Evolutionary conservation across 306 rosid genomes (phyloP).

Genomic region (Lathyrus aphaca): DNA sequence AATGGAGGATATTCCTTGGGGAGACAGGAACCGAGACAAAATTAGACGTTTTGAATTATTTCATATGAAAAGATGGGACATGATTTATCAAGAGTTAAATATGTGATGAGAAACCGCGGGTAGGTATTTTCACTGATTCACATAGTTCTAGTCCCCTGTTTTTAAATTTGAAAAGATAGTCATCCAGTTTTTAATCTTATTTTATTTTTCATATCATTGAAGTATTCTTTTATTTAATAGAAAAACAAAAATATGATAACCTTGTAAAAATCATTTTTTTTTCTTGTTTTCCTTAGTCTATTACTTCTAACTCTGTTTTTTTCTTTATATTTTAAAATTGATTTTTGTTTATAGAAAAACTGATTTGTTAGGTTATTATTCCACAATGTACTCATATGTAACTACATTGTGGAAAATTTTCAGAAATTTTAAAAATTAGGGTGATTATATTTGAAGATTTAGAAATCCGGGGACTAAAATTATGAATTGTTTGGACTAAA

Average conservation of each 20-base stretch:
- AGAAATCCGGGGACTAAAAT: neutral
- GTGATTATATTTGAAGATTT: neutral
- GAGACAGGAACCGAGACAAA: slow-evolving; percentile 39
- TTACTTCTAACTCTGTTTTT: neutral
- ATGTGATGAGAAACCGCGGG: slow-evolving; percentile 37
- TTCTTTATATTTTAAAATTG: neutral
- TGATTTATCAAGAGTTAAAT: slow-evolving; percentile 50
- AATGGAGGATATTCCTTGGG: slow-evolving; percentile 43
- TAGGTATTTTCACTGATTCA: neutral
- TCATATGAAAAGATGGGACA: slow-evolving; percentile 41
- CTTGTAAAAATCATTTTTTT: neutral
- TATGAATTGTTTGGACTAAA: neutral
- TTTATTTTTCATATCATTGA: neutral
- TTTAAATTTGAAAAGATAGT: neutral
- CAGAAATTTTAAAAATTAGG: neutral
- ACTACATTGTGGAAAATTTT: neutral
- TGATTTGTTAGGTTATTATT: neutral
- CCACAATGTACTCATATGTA: neutral
- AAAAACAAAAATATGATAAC: neutral
- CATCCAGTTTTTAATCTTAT: neutral
- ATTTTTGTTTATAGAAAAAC: neutral
- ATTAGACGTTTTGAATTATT: slow-evolving; percentile 44
- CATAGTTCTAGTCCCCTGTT: neutral
- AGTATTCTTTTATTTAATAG: neutral
- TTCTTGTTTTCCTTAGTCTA: neutral